Percentiles rank a stretch among this genome's conserved stretches.
Conservation (phyloP, 2,329 filamentous ascomycete genomes). For the Bretziella fagacearum region DNA sequence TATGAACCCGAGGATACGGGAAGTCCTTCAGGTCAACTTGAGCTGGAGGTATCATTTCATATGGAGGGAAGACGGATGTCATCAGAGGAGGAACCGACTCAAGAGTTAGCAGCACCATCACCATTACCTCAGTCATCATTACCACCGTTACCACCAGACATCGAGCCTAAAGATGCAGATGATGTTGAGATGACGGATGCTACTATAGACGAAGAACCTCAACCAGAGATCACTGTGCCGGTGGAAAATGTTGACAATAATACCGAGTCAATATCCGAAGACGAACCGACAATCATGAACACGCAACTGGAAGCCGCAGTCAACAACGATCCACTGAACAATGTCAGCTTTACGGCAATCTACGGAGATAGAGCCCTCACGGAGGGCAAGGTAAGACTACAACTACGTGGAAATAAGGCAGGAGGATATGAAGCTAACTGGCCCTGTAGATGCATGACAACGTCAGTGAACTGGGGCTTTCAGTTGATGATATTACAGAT, state of each 20-base stretch:
- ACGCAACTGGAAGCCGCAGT: neutral
- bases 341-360: neutral
- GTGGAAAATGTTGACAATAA: neutral
- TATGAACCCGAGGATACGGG: neutral
- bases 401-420: too few relatives aligned
- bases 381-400: neutral
- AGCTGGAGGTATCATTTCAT: neutral
- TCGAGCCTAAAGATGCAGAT: neutral
- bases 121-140: neutral
- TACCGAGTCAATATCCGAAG: neutral
- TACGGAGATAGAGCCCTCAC: neutral
- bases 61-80: neutral
- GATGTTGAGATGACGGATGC: neutral
- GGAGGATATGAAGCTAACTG: too few relatives aligned
- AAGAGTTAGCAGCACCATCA: neutral
- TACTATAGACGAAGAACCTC: neutral
- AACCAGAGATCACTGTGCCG: neutral
- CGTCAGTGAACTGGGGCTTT: too few relatives aligned
- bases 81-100: neutral
- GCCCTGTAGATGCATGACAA: neutral
- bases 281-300: neutral
- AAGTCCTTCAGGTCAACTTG: neutral
- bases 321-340: neutral
- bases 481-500: too few relatives aligned
- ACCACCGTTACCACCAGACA: neutral